Base-by-base conservation (phyloP, 2,329 filamentous ascomycete species). In the Parastagonospora nodorum region DNA sequence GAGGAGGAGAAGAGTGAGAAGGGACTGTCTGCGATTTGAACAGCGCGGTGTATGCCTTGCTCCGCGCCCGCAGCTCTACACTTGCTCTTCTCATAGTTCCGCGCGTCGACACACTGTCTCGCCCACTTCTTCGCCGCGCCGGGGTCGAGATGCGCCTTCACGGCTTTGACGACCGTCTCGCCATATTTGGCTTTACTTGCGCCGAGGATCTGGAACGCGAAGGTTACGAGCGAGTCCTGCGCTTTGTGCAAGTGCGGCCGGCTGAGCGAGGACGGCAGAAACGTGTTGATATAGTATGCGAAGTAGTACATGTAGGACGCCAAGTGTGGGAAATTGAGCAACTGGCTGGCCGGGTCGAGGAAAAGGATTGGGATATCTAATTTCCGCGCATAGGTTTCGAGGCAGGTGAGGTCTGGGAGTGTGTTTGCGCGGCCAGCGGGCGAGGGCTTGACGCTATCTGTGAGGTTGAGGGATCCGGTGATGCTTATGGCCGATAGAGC, bases 301-400 rank as follows among this genome's bases (percentile, higher is more conserved):
- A 58, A 68, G 46, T 63, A 72, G 57, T 61, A 69, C 55, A 72
- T 64, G 48, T 72, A 72, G 0, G 53, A 63, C 2, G 53, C 55
- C 1, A 69, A 52, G 28, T 66, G 57, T 7, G 57, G 48, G 48
- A 48, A 57, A 1, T 44, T 49, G 28, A 73, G 58, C 7, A 61
- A 40, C 31, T 68, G 66, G 8, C 55, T 53, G 8, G 43, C 27
- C 8, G 60, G 53, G 47, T 71, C 67, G 31, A 72, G 61, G 45
- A 72, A 69, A 27, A 67, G 47, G 8, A 69, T 58, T 4, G 63
- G 58, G 4, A 72, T 64, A 19, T 43, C 12, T 11, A 73, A 52
- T 28, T 53, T 60, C 31, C 52, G 61, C 1, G 58, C 58, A 45
- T 68, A 72, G 1, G 50, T 39, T 32, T 67, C 53, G 2, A 73